Base-by-base conservation (phyloP, 805 yeast species). In the Metschnikowia drakensbergensis region DNA sequence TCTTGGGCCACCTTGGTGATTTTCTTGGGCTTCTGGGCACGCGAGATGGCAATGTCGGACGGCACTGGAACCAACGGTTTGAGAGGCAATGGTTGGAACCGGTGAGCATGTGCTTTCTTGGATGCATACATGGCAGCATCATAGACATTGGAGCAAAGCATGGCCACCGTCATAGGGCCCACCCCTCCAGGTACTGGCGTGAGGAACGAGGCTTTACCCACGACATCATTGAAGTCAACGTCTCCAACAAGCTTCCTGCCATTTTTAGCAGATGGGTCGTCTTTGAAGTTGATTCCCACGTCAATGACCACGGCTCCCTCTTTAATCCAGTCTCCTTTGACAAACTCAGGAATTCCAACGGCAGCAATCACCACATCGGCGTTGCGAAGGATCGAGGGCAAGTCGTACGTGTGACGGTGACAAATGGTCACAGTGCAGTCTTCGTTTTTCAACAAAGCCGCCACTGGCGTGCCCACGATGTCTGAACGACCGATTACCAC, bases 111-210 rank as follows among this genome's bases (percentile, higher is more conserved):
- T 8, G 74, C 72, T 45, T 60, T 72, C 67, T 68, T 68, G 47
- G 71, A 75, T 60, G 76, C 81, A 47, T 79, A 71, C 59, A 84
- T 76, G 22, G 98, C 96, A 45, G 96, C 88, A 55, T 80, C 77
- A 49, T 83, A 74, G 8, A 92, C 92, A 62, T 94, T 92, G 55
- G 85, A 80, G 53, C 91, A 79, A 52, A 92, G 80, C 97, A 91
- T 90, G 36, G 96, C 96, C 42, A 92, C 97, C 27, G 99, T 92
- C 98, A 92, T 92, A 55, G 99, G 99, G 36, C 99, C 99, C 54
- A 92, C 98, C 59, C 98, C 98, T 64, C 98, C 98, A 30, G 99
- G 99, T 48, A 92, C 99, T 13, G 99, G 99, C 5, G 98, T 91
- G 54, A 94, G 79, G 58, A 77, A 80, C 9, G 83, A 70, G 3